Evolutionary conservation across 257 asterid species (phyloP).

Genomic region (Lycium barbarum): DNA sequence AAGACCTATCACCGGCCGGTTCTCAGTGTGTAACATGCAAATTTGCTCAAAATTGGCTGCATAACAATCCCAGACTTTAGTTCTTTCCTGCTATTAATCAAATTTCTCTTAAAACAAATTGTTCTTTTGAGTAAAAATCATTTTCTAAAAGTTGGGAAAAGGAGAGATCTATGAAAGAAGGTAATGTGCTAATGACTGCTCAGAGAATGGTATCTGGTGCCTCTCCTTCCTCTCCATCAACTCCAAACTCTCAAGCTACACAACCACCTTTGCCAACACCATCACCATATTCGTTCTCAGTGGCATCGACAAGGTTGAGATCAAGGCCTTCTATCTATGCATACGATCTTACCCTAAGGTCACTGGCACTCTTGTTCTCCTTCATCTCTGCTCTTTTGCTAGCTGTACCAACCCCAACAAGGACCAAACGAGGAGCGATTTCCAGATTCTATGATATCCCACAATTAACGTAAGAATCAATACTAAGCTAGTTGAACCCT

Average conservation of each 20-base stretch:
- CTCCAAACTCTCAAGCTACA: constrained; percentile 35
- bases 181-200: constrained; percentile 15
- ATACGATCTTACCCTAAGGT: constrained; percentile 48
- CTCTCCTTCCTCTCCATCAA: constrained; percentile 45
- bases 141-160: neutral
- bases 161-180: constrained; percentile 35
- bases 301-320: constrained; percentile 55
- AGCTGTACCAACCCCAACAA: constrained; percentile 43
- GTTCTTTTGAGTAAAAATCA: neutral
- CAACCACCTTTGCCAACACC: constrained; percentile 59
- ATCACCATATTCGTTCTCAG: constrained; percentile 56
- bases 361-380: constrained; percentile 45
- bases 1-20: neutral
- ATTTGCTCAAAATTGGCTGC: neutral
- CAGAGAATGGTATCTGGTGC: constrained; percentile 38
- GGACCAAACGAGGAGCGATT: constrained; percentile 10
- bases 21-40: neutral
- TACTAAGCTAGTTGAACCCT: neutral
- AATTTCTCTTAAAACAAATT: neutral
- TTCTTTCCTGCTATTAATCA: neutral
- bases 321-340: constrained; percentile 46
- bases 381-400: constrained; percentile 55
- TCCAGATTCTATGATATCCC: constrained; percentile 41
- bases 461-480: constrained; percentile 48
- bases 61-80: neutral